Evolutionary conservation across 2,329 filamentous ascomycete species (phyloP).

Genomic region (Septoria linicola): DNA sequence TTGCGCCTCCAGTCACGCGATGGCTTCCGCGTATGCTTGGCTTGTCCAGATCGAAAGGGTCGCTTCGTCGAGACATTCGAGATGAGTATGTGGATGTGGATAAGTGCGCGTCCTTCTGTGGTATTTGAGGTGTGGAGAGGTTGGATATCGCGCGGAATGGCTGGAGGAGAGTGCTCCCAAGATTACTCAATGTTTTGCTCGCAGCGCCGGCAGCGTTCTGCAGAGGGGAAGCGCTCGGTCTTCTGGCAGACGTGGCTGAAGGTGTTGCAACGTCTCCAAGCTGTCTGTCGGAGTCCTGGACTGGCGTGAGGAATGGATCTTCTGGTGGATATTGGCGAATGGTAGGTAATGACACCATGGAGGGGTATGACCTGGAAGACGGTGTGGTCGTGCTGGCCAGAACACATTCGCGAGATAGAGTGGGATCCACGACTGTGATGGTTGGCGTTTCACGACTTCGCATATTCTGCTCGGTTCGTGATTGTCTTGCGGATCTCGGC

Average conservation of each 20-base stretch:
- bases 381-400: slow-evolving; percentile 20
- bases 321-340: slow-evolving; percentile 30
- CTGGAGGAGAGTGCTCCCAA: slow-evolving; percentile 16
- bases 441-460: slow-evolving; percentile 12
- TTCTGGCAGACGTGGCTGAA: not conserved
- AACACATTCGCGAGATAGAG: slow-evolving; percentile 29
- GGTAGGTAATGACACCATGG: slow-evolving; percentile 25
- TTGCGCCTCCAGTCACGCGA: too few species aligned
- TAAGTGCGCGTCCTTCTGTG: slow-evolving; percentile 10
- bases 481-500: slow-evolving; percentile 9
- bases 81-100: slow-evolving; percentile 18
- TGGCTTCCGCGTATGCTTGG: slow-evolving; percentile 17
- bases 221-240: slow-evolving; percentile 14
- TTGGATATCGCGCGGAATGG: slow-evolving; percentile 15
- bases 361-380: slow-evolving; percentile 31
- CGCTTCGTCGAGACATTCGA: slow-evolving; percentile 21
- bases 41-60: slow-evolving; percentile 27
- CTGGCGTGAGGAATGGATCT: slow-evolving; percentile 32
- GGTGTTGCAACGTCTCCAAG: not conserved
- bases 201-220: slow-evolving; percentile 24
- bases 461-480: slow-evolving; percentile 12
- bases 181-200: slow-evolving; percentile 21
- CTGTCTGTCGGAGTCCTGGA: not conserved
- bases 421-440: slow-evolving; percentile 25
- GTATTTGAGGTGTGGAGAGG: slow-evolving; percentile 2